Evolutionary conservation across 1,139 yeast genomes (phyloP), one percentile per base, ranked within the genome.

Genomic region (Scheffersomyces segobiensis): DNA sequence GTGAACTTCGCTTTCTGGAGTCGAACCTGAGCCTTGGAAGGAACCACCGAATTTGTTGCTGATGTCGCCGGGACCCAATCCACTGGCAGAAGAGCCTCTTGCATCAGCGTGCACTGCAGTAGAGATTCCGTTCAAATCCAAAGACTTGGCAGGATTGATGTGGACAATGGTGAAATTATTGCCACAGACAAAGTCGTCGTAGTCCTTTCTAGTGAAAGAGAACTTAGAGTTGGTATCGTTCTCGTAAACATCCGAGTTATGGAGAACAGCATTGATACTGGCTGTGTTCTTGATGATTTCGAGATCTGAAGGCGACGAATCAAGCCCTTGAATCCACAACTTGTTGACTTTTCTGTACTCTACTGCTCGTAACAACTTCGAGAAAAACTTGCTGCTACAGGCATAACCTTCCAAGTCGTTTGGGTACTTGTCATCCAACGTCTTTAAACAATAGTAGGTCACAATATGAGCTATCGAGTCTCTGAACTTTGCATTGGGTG

Each of bases 381-480:
- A 56, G 50, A 62, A 70, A 56, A 78, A 72, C 19, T 63, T 59
- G 10, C 81, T 74, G 14, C 60, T 57, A 1, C 54, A 54, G n/a
- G 71, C 64, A 59, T 77, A 76, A 0, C 65, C 68, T 1, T 68
- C 65, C 56, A 76, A 60, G n/a, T 69, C 70, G 10, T 65, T 65
- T 6, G 67, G 64, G 56, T 80, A 79, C 56, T 71, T 71, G 1
- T 67, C 68, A 56, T 77, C 79, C 56, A 81, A 62, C 5, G 64
- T 58, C 42, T 64, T 61, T 46, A 79, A 60, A 49, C 70, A 63
- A 49, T 71, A 63, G 56, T 70, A 64, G 64, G 79, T 67, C 20
- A 76, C 56, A 7, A 68, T 62, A 60, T 77, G 75, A 3, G 79
- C 81, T 56, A 78, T 65, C 3, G 82, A 73, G 54, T 80, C 83